Base-by-base conservation (phyloP, 768 basidiomycete species). In the Tulasnella sp. region DNA sequence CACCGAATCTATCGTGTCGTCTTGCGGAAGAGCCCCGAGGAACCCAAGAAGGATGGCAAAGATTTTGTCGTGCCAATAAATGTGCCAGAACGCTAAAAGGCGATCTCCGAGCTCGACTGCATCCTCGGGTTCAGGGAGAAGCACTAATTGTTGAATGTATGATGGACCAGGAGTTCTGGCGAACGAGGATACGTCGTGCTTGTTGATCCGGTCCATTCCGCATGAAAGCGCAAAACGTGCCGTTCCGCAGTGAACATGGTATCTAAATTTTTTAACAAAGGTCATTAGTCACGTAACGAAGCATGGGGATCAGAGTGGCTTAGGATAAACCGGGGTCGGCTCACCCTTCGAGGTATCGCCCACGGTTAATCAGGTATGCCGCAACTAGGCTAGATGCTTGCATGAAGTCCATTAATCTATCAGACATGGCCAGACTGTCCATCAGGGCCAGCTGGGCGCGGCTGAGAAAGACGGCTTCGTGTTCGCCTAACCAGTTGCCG, bases 171-270 rank as follows among this genome's bases (percentile, higher is more conserved):
- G 40, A 17, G 35, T 34, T 19, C 29, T 41, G 34, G 40, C 35
- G 26, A 41, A 19, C 32, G 39, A 35, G 19, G 39, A 34, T 19
- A 41, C 32, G 32, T 40, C 70, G 39, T 47, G 71, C 29, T 42
- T 34, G 22, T 14, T 40, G 62, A 74, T 65, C 71, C 37, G 36
- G 66, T 74, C 73, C 39, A 94, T 84, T 7, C 89, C 89, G 76
- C 85, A 89, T 76, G 92, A 90, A 35, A 92, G 80, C 8, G 89
- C 87, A 64, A 93, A 81, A 17, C 89, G 84, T 1, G 89, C 88
- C 0, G 91, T 91, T 0, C 90, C 88, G 73, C 87, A 88, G 0
- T 86, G 86, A 3, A 52, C 39, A 52, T 69, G 67, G 41, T 69
- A 69, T 34, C 67, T 69, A 39, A 35, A 65, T 59, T 59, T 22